Percentiles rank a stretch among this genome's conserved stretches.
These are phyloP conservation scores for Xerocomus tenax DNA, from an alignment of 1,284 basidiomycete genomes.

Conservation along the genomic window DNA sequence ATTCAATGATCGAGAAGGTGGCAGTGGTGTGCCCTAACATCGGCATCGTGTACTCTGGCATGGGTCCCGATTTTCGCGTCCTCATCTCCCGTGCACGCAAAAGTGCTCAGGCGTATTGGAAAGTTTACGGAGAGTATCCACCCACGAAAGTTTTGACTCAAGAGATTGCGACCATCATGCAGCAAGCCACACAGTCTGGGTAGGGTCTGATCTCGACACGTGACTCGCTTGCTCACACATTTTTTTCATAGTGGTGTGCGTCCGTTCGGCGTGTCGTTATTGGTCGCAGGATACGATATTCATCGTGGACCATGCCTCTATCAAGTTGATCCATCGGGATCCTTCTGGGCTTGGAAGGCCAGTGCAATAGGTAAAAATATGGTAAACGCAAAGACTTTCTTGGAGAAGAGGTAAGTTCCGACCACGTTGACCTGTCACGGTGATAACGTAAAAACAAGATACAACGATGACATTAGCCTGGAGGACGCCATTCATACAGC, in stretches of 20 bases:
- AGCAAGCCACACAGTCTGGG: conserved; percentile 98
- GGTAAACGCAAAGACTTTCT: conserved; percentile 97
- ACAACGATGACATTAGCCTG: conserved; percentile 97
- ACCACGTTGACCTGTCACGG: conserved; percentile 21
- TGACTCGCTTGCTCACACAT: conserved; percentile 25
- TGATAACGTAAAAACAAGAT: conserved; percentile 57
- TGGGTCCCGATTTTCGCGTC: conserved; percentile 97
- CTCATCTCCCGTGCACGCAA: conserved; percentile 91
- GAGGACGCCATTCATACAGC: conserved; percentile 99
- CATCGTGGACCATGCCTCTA: conserved; percentile 89
- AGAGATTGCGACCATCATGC: conserved; percentile 97
- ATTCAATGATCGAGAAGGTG: conserved; percentile 95
- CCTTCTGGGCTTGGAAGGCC: conserved; percentile 99
- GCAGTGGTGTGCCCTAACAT: conserved; percentile 96
- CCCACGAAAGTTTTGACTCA: conserved; percentile 93
- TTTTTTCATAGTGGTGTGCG: conserved; percentile 77
- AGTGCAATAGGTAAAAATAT: conserved; percentile 99
- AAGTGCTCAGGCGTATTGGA: conserved; percentile 98
- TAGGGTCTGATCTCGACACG: conserved; percentile 38
- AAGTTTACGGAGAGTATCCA: conserved; percentile 98
- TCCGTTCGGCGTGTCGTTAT: conserved; percentile 92
- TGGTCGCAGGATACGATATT: conserved; percentile 93
- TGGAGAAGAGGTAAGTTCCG: conserved; percentile 83
- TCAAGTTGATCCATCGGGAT: conserved; percentile 97
- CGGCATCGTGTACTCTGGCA: conserved; percentile 97